phyloP scores from a whole-genome alignment of 306 rosid species.

The Fragaria iinumae region DNA sequence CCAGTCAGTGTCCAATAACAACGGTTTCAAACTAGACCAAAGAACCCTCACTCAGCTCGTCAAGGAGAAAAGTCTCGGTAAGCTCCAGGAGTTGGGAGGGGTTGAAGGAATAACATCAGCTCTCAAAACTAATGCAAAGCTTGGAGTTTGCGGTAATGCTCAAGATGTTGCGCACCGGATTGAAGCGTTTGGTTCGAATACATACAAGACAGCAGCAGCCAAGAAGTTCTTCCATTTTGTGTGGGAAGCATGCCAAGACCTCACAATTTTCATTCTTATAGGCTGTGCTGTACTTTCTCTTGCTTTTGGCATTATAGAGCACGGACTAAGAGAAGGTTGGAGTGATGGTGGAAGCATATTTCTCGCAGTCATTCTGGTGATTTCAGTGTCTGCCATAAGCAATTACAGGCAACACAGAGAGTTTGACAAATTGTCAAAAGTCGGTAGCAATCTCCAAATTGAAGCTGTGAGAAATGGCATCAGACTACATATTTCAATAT shows the following conservation, averaged over 20 bases:
- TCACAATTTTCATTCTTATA: conserved; percentile 37
- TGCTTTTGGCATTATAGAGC: conserved; percentile 32
- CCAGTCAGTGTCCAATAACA: neutral
- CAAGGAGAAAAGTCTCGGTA: conserved; percentile 30
- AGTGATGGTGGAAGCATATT: conserved; percentile 37
- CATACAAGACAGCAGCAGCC: conserved; percentile 23
- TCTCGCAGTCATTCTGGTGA: conserved; percentile 34
- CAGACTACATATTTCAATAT: conserved; percentile 32
- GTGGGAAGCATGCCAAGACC: conserved; percentile 36
- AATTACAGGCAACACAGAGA: conserved; percentile 37
- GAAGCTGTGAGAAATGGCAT: conserved; percentile 35
- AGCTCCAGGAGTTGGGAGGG: conserved; percentile 36
- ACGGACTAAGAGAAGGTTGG: conserved; percentile 42
- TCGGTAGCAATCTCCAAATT: conserved; percentile 30
- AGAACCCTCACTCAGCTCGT: conserved; percentile 23
- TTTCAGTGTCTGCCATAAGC: conserved; percentile 31
- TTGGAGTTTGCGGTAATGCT: conserved; percentile 23
- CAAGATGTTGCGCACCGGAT: conserved; percentile 20
- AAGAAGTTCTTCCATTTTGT: conserved; percentile 30
- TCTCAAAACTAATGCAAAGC: conserved; percentile 24
- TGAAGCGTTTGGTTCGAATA: conserved; percentile 36
- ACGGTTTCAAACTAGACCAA: conserved; percentile 23
- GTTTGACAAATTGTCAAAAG: conserved; percentile 38
- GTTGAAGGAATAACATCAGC: conserved; percentile 27
- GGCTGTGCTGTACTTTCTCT: conserved; percentile 43